Evolutionary conservation across 129 eudicot species (phyloP).

Genomic region (Tanacetum coccineum): DNA sequence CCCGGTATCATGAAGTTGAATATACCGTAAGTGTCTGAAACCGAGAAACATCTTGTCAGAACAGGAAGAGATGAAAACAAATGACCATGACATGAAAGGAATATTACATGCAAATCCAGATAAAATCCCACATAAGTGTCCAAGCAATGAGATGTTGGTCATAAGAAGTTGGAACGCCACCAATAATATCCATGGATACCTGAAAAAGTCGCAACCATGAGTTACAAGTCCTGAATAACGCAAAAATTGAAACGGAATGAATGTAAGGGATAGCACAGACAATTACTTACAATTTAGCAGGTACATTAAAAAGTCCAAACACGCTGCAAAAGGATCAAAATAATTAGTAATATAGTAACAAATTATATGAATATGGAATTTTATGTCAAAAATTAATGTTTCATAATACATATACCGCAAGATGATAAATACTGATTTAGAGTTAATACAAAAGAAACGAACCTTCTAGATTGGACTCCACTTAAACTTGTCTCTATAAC

Average conservation of each 20-base stretch:
- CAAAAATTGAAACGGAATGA: slow-evolving; percentile 2
- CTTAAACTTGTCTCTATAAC: slow-evolving; percentile 92
- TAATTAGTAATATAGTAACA: slow-evolving; percentile 11
- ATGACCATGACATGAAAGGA: background rate
- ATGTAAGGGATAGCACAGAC: slow-evolving; percentile 1
- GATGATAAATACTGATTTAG: background rate
- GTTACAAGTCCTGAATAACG: background rate
- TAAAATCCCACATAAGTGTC: slow-evolving; percentile 94
- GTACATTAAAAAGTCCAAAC: slow-evolving; percentile 95
- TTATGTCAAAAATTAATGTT: too few species aligned
- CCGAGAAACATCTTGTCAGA: slow-evolving; percentile 21
- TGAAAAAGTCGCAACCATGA: slow-evolving; percentile 22
- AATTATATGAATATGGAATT: too few species aligned
- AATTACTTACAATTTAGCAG: slow-evolving; percentile 73
- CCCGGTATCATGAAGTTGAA: slow-evolving; percentile 82
- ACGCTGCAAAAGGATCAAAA: slow-evolving; percentile 53
- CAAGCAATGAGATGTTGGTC: slow-evolving; percentile 91
- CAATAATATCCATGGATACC: slow-evolving; percentile 90
- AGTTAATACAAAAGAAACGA: slow-evolving; percentile 20
- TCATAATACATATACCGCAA: too few species aligned
- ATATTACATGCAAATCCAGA: slow-evolving; percentile 95
- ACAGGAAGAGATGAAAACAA: slow-evolving; percentile 4
- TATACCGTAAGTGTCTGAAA: slow-evolving; percentile 76
- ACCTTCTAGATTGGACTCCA: slow-evolving; percentile 92
- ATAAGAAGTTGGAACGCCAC: slow-evolving; percentile 80